Base-by-base conservation (phyloP, 345 rosid species). In the Raphanus sativus region DNA sequence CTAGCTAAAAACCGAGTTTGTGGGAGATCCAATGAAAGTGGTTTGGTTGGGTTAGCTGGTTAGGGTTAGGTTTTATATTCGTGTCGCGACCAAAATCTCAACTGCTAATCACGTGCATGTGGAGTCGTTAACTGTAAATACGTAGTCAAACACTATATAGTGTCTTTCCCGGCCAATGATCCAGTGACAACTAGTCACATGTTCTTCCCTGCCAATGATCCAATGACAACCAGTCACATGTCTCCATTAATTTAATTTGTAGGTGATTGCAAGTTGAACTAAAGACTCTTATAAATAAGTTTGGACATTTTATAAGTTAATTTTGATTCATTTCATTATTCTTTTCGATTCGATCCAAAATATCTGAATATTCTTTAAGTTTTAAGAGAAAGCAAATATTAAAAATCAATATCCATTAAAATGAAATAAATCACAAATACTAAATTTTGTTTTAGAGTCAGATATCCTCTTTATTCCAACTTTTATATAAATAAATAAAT, bases 21-120 rank as follows among this genome's bases (percentile, higher is more conserved):
- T 17, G 62, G 60, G 62, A 75, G 12, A 75, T 75, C 54, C 68
- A 75, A 69, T 21, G 74, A 33, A 62, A 69, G 69, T 61, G 54
- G 74, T 76, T 60, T 61, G 68, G 67, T 61, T 61, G 74, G 60
- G 26, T 58, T 55, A 54, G 21, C 55, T 64, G 34, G 10, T 59
- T 56, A 29, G 38, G 30, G 29, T 4, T 75, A 68, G 73, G 52
- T 32, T 61, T 21, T 64, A 58, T 12, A 25, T 67, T 58, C 58
- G 50, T 58, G 32, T 26, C 40, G 52, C 50, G 61, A 75, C 61
- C 73, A 75, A 59, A 59, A 75, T 59, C 60, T 59, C 61, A 67
- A 75, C 65, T 42, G 67, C 67, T 75, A 67, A 67, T 65, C 67
- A 75, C 67, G 50, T 67, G 50, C 60, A 16, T 12, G 45, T 67